These are phyloP conservation scores for Gliomastix tumulicola DNA, from an alignment of 2,329 filamentous ascomycete genomes.

Conservation along the genomic window DNA sequence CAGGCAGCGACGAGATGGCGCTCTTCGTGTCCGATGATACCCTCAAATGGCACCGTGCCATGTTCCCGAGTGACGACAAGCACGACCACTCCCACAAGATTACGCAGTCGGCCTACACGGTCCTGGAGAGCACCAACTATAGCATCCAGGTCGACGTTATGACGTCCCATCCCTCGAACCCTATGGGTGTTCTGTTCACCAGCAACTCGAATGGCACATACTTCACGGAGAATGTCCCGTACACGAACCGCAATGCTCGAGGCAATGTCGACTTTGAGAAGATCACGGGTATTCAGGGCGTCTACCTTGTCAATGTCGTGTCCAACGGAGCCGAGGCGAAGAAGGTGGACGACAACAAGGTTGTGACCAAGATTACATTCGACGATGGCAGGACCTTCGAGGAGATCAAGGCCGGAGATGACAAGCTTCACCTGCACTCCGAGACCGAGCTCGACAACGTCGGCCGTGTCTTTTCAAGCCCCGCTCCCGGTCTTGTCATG, in stretches of 20 bases:
- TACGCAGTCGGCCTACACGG: constrained; percentile 82
- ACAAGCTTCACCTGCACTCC: constrained; percentile 81
- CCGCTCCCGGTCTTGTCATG: constrained; percentile 89
- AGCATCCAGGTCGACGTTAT: constrained; percentile 95
- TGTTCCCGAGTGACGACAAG: constrained; percentile 76
- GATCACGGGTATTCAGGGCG: constrained; percentile 82
- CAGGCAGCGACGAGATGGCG: constrained; percentile 81
- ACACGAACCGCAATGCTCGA: constrained; percentile 74
- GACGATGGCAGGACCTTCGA: constrained; percentile 89
- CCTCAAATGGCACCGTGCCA: constrained; percentile 79
- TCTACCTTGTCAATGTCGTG: constrained; percentile 84
- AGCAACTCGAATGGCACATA: constrained; percentile 98
- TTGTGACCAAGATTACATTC: constrained; percentile 82
- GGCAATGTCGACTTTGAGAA: constrained; percentile 95
- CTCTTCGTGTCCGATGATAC: constrained; percentile 85
- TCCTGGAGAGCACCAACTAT: constrained; percentile 94
- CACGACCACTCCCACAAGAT: constrained; percentile 61
- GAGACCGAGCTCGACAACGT: constrained; percentile 78
- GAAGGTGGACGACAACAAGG: constrained; percentile 51
- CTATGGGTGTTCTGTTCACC: constrained; percentile 85
- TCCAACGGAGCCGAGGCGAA: constrained; percentile 75
- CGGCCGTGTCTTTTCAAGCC: constrained; percentile 86
- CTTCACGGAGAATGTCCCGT: constrained; percentile 84
- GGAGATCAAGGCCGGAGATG: constrained; percentile 59
- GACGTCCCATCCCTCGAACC: constrained; percentile 54